phyloP scores from a whole-genome alignment of 345 rosid species.

The Lagerstroemia speciosa region DNA sequence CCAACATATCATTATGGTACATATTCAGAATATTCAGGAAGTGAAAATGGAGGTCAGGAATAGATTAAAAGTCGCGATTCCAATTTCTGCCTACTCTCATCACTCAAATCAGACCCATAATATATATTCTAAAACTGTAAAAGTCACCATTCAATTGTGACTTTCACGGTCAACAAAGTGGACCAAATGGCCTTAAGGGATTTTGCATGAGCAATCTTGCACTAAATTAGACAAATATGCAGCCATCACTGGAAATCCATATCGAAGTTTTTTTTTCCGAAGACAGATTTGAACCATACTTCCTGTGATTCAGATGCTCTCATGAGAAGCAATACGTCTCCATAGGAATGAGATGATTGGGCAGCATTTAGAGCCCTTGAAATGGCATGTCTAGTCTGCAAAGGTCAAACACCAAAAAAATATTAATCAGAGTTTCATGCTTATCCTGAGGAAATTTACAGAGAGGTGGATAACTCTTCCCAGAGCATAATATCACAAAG shows the following conservation, averaged over 20 bases:
- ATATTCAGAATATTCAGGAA: background rate
- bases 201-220: too few species aligned
- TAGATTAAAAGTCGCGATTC: too few species aligned
- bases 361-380: conserved; percentile 72
- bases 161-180: too few species aligned
- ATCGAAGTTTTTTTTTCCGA: background rate
- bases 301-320: conserved; percentile 53
- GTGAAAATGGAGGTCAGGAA: background rate
- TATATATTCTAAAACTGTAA: too few species aligned
- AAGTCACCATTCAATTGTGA: too few species aligned
- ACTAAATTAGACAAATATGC: too few species aligned
- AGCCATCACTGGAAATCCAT: background rate
- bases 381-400: conserved; percentile 71
- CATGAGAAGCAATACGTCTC: conserved; percentile 70
- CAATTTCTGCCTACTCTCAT: too few species aligned
- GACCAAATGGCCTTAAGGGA: too few species aligned
- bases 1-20: background rate
- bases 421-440: background rate
- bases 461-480: background rate
- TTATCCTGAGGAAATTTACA: too few species aligned
- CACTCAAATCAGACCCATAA: too few species aligned
- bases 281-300: conserved; percentile 23
- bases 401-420: background rate
- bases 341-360: conserved; percentile 84
- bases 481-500: background rate